Base-by-base conservation (phyloP, 331 rosid genomes). In the Arachis monticola region DNA sequence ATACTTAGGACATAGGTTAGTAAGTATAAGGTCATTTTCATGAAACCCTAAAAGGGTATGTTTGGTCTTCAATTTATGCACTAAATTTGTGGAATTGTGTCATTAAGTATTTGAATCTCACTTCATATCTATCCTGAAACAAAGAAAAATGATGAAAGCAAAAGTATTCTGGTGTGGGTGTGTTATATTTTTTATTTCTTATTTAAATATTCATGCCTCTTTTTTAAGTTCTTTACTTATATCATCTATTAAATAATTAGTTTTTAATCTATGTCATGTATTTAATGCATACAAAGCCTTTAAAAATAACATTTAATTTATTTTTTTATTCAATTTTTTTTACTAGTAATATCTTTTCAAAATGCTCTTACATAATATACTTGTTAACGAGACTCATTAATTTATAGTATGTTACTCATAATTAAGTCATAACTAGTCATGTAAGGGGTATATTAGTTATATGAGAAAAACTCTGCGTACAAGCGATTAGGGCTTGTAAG, bases 1-100 rank as follows among this genome's bases (percentile, higher is more conserved):
- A 32, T 32, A 46, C 69, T 56, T 45, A 10, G 38, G 38, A 42
- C 22, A 67, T 76, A 76, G 74, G 55, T 5, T 52, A 63, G 78
- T 72, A 62, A 76, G 77, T 80, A 50, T 42, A 32, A 58, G 50
- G 80, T 77, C 83, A 44, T 64, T 80, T 27, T 77, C 75, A 67
- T 53, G 5, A 51, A 58, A 31, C 75, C 47, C 52, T 11, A 51
- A 67, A 53, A 22, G 75, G 72, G 32, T 44, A 32, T 60, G 45
- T 57, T 67, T 47, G 14, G 42, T 51, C 40, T 70, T 32, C 38
- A 32, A 32, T 32, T 55, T 69, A 31, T 61, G 7, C 8, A 69
- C 17, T 61, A 59, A 12, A 14, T 67, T 40, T 31, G 44, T 60
- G 22, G 32, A 44, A 32, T 32, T 32, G 38, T 32, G 38, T 32